phyloP scores from a whole-genome alignment of 2,329 filamentous ascomycete species.

The Trichoderma guizhouense region DNA sequence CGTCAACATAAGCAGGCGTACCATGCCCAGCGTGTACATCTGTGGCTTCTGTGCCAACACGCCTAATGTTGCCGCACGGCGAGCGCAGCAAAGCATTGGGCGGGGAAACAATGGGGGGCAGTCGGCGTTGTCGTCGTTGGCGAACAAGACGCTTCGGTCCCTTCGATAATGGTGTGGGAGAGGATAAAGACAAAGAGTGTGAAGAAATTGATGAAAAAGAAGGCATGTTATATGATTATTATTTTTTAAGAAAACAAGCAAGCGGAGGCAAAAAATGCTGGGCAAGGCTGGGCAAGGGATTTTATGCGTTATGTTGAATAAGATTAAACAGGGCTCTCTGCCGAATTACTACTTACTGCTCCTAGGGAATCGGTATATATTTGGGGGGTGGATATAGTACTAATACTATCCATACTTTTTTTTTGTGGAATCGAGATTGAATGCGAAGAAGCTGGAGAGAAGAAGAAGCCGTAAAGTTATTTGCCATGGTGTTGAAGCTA shows the following conservation, averaged over 20 bases:
- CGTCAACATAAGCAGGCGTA: constrained; percentile 55
- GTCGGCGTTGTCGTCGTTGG: constrained; percentile 37
- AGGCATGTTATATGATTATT: constrained; percentile 17
- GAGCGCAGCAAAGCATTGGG: constrained; percentile 45
- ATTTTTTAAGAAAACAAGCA: constrained; percentile 19
- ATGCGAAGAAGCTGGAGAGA: not conserved
- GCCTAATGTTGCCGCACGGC: constrained; percentile 49
- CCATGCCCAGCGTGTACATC: constrained; percentile 59
- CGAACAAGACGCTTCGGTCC: constrained; percentile 42
- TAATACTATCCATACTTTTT: constrained; percentile 2
- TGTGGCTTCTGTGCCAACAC: constrained; percentile 62
- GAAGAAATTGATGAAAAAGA: not conserved
- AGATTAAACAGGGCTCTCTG: constrained; percentile 25
- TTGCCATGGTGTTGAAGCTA: not conserved
- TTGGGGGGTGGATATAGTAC: constrained; percentile 11
- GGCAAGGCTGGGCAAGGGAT: constrained; percentile 18
- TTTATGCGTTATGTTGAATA: constrained; percentile 20
- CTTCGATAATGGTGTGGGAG: constrained; percentile 34
- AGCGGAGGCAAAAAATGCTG: constrained; percentile 19
- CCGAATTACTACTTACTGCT: constrained; percentile 17
- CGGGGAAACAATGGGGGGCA: constrained; percentile 29
- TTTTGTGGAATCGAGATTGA: not conserved
- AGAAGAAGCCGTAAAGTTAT: not conserved
- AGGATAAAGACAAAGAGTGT: constrained; percentile 16
- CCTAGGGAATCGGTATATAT: constrained; percentile 20